Evolutionary conservation across 768 basidiomycete species (phyloP).

Genomic region (Xanthoconium purpureum): DNA sequence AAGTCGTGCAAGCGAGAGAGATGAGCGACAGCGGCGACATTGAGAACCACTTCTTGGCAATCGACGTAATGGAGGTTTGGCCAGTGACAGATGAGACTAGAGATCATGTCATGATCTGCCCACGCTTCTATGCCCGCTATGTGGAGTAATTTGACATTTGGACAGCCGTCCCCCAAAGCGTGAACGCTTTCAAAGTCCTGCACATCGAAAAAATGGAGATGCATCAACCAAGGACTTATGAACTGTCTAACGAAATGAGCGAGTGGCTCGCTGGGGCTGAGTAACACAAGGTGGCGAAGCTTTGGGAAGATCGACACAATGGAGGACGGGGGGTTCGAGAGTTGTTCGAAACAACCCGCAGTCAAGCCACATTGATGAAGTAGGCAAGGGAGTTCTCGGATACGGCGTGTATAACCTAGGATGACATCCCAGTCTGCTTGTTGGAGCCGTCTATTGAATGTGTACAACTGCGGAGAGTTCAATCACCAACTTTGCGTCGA

Average conservation of each 20-base stretch:
- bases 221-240: background rate
- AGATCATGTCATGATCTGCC: background rate
- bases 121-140: too few relatives aligned
- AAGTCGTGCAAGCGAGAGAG: background rate
- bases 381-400: slow-evolving; percentile 3
- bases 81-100: background rate
- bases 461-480: background rate
- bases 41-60: background rate
- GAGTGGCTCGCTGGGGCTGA: background rate
- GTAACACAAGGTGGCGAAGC: background rate
- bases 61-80: background rate
- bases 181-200: too few relatives aligned
- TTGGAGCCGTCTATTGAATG: background rate
- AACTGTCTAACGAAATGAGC: slow-evolving; percentile 7
- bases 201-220: too few relatives aligned
- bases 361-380: background rate
- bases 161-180: too few relatives aligned
- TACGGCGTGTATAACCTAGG: slow-evolving; percentile 7
- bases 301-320: slow-evolving; percentile 7
- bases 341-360: background rate
- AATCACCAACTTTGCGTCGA: too few relatives aligned
- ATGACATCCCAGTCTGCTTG: slow-evolving; percentile 5
- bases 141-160: too few relatives aligned
- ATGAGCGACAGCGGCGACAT: background rate
- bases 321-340: background rate